Evolutionary conservation across 768 basidiomycete species (phyloP), one percentile per base, ranked within the genome.

Genomic region (Termitomyces sp.): DNA sequence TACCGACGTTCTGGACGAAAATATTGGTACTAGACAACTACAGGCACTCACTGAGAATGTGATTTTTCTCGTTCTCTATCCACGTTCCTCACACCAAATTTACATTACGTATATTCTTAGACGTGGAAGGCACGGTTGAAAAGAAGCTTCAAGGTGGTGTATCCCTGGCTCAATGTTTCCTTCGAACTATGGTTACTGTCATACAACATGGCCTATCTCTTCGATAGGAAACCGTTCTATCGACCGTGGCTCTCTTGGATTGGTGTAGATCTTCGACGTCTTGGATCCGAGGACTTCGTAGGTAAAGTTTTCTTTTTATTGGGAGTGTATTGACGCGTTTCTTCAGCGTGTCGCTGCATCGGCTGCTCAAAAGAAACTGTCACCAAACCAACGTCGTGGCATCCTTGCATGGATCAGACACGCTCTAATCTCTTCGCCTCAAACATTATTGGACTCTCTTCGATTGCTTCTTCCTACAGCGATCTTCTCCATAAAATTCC

Each of bases 401-500:
- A 51, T 82, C 55, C 65, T 79, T 31, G 73, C 76, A 37, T 75
- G 74, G 57, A 62, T 90, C 47, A 81, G 78, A 63, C 78, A 74
- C 34, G 67, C 86, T 38, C 62, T 91, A 17, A 64, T 75, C 54
- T 72, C 74, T 25, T 83, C 86, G 7, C 92, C 91, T 7, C 83
- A 79, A 53, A 73, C 88, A 47, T 67, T 91, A 9, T 79, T 95
- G 37, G 91, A 94, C 71, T 93, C 91, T 2, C 78, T 95, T 43
- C 85, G 87, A 61, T 76, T 92, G 51, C 79, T 92, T 50, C 83
- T 95, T 38, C 96, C 93, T 15, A 91, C 88, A 20, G 89, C 90
- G 46, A 94, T 99, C 61, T 96, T 99, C 74, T 91, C 93, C 71
- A 80, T 99, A 78, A 96, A 95, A 74, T 96, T 98, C 74, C 79